Base-by-base conservation (phyloP, 345 rosid genomes). In the Trapa incisa region DNA sequence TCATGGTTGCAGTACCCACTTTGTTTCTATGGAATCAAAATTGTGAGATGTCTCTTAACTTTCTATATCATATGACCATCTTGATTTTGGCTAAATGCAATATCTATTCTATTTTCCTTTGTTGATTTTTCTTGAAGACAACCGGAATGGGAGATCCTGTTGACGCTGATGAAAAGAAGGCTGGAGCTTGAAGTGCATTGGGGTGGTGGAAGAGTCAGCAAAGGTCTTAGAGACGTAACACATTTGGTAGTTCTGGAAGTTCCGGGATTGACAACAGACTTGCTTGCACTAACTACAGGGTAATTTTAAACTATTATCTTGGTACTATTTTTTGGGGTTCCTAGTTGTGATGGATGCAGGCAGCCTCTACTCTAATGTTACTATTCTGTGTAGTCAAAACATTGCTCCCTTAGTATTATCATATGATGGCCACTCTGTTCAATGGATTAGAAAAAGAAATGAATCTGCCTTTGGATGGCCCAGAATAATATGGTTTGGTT, bases 201-300 rank as follows among this genome's bases (percentile, higher is more conserved):
- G 90, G 83, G 80, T 50, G 96, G 97, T 75, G 99, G 99, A 39
- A 83, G 78, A 77, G 79, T 91, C 70, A 82, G 81, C 73, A 45
- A 83, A 72, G 72, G 78, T 78, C 81, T 88, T 75, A 63, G 74
- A 32, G 73, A 81, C 66, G 88, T 94, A 13, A 87, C 96, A 13
- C 99, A 93, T 75, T 48, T 91, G 79, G 87, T 88, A 35, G 81
- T 90, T 75, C 75, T 89, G 64, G 52, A 74, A 32, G 53, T 47
- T 57, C 73, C 84, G 35, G 96, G 82, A 73, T 71, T 75, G 52
- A 66, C 75, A 38, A 67, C 80, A 68, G 85, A 84, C 75, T 80
- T 83, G 56, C 71, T 76, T 65, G 70, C 71, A 70, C 66, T 88
- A 68, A 43, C 70, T 50, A 54, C 75, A 67, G 74, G 89, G 98